Evolutionary conservation across 345 rosid genomes (phyloP), one percentile per base, ranked within the genome.

Genomic region (Salix brachista): DNA sequence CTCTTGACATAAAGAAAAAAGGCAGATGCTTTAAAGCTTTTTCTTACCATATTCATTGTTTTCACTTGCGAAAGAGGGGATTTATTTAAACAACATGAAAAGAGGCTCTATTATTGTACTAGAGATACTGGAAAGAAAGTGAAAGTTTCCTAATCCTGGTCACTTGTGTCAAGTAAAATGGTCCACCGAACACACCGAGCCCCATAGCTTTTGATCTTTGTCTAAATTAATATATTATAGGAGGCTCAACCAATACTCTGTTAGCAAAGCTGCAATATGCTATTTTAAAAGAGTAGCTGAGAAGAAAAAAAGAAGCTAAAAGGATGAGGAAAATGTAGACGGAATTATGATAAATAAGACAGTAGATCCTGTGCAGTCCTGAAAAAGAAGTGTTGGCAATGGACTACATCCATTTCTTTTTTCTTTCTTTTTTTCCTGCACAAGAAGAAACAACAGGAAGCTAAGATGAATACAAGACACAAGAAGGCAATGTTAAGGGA

Each of bases 1-100:
- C 77, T 78, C 81, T 77, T 21, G 28, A 73, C 82, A 54, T 13
- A 69, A 71, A 81, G 41, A 36, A 32, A 68, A 54, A 81, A 64
- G 73, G 12, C 60, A 12, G 12, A 69, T 36, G 77, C 76, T 81
- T 80, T 78, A 54, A 9, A 41, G 71, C 41, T 39, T 71, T 64
- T 60, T 69, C 14, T 71, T 64, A 2, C 52, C 7, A 28, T 48
- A 46, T 23, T 39, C 13, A 73, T 67, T 41, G 34, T 65, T 72
- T 72, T 58, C 30, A 42, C 5, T 17, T 64, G 72, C 65, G 32
- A 28, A 66, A 71, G 30, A 23, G 8, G 30, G 8, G 17, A 8
- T 72, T 30, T 23, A 39, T 13, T 46, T 14, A 41, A 41, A 4
- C 37, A 25, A 5, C 5, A 34, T 18, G 25, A 71, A 66, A 77